Percentiles rank a stretch among this genome's conserved stretches.
Evolutionary conservation across 2,329 filamentous ascomycete genomes (phyloP).

Genomic region (Penicillium sp.): DNA sequence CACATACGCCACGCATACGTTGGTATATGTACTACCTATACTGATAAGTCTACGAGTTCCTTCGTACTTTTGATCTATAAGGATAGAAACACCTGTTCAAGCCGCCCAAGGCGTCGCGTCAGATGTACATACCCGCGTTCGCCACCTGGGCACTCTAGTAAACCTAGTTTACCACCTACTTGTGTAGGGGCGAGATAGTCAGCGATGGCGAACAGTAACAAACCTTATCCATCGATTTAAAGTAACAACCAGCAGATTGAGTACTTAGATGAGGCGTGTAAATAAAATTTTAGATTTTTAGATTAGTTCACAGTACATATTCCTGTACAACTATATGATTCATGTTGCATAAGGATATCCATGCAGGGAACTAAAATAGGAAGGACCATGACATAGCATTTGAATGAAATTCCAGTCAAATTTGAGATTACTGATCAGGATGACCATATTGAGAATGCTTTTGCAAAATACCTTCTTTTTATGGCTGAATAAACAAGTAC

Average conservation of each 20-base stretch:
- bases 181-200: no score
- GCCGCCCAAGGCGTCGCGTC: no score
- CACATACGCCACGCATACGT: background rate
- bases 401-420: background rate
- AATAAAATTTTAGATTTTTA: background rate
- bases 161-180: background rate
- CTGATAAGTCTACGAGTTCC: no score
- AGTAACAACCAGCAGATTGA: no score
- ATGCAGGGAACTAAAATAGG: background rate
- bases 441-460: background rate
- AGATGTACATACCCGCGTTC: no score
- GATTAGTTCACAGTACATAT: background rate
- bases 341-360: background rate
- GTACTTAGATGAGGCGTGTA: background rate
- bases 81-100: no score
- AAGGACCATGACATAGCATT: background rate
- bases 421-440: background rate
- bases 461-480: background rate
- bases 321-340: background rate
- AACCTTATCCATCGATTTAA: no score
- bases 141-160: no score
- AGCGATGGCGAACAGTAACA: background rate
- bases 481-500: background rate
- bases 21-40: no score
- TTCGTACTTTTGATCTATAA: no score